phyloP scores from a whole-genome alignment of 345 rosid species.

The Hypericum androsaemum region DNA sequence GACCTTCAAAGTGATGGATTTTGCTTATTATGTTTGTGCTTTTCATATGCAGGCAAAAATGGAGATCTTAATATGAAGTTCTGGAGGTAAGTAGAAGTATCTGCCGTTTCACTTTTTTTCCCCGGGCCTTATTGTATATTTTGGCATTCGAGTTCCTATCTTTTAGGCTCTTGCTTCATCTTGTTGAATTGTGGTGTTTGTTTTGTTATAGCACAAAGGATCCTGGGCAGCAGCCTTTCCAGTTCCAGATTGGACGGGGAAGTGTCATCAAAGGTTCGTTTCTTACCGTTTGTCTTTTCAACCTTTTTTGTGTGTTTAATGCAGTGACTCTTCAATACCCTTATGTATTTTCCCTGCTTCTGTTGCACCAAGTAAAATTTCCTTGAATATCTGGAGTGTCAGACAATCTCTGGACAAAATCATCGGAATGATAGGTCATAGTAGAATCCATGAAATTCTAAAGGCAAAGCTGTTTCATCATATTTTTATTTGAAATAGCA shows the following conservation, averaged over 20 bases:
- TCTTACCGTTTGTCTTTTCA: not conserved
- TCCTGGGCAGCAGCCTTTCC: conserved; percentile 65
- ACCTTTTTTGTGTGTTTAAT: not conserved
- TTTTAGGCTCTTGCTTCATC: not conserved
- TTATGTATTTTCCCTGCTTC: too few species aligned
- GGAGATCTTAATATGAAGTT: conserved; percentile 75
- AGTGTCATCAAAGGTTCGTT: conserved; percentile 64
- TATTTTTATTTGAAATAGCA: too few species aligned
- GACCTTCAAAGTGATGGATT: not conserved
- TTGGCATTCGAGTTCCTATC: not conserved
- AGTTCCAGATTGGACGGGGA: conserved; percentile 77
- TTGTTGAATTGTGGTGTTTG: conserved; percentile 4
- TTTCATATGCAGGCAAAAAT: conserved; percentile 58
- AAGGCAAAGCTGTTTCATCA: too few species aligned
- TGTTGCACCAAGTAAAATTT: too few species aligned
- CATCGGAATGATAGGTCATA: too few species aligned
- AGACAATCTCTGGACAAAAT: too few species aligned
- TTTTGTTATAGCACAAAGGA: conserved; percentile 67
- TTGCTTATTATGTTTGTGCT: not conserved
- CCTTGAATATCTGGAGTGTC: too few species aligned
- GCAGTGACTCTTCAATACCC: too few species aligned
- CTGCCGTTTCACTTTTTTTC: not conserved
- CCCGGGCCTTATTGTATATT: not conserved
- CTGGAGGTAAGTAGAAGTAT: conserved; percentile 53
- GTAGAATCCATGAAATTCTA: too few species aligned